Evolutionary conservation across 495 filamentous ascomycete species (phyloP), one percentile per base, ranked within the genome.

Genomic region (Penicillium cinerascens): DNA sequence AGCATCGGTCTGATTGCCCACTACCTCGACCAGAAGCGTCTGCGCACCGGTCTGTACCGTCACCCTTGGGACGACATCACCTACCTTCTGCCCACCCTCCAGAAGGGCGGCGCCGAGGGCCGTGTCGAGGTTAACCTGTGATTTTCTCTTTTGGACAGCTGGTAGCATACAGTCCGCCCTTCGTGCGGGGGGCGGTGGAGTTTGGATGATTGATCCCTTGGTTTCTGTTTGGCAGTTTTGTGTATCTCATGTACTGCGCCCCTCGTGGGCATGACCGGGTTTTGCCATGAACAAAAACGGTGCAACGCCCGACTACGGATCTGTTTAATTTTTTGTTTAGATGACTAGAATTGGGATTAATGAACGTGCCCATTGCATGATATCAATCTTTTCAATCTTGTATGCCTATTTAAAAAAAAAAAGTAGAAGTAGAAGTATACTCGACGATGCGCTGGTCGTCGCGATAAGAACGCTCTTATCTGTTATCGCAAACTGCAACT

Each of bases 1-100:
- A 87, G 82, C 72, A 98, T 98, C 63, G 93, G 93, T 88, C 79
- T 98, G 60, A 98, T 97, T 86, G 93, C 93, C 58, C 93, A 98
- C 79, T 97, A 91, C 83, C 87, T 98, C 59, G 93, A 98, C 75
- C 93, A 98, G 82, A 98, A 98, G 91, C 83, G 93, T 70, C 82
- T 98, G 73, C 85, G 92, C 63, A 98, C 93, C 62, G 93, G 93
- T 66, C 83, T 98, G 58, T 98, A 98, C 87, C 87, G 93, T 71
- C 93, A 96, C 83, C 92, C 92, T 67, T 96, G 91, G 91, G 92
- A 96, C 70, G 90, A 95, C 71, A 97, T 97, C 70, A 97, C 92
- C 54, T 97, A 97, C 77, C 80, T 97, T 43, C 87, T 97, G 47
- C 92, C 92, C 59, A 87, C 79, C 72, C 78, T 96, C 55, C 78